Percentiles rank a stretch among this genome's conserved stretches.
phyloP scores from a whole-genome alignment of 2,329 filamentous ascomycete genomes.

The Botrytis squamosa region DNA sequence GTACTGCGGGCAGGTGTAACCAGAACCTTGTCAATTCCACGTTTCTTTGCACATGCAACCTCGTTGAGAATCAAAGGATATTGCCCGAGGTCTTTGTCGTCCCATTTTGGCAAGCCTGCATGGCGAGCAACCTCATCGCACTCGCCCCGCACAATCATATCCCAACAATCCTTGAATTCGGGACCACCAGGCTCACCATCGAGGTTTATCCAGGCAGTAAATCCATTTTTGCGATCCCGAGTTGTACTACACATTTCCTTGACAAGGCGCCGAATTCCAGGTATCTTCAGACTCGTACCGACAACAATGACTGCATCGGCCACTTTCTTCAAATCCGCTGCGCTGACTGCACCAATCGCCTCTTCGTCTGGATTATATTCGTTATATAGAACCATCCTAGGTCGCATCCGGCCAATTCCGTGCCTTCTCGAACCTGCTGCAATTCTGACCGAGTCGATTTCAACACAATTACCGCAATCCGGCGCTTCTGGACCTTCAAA shows the following conservation, averaged over 20 bases:
- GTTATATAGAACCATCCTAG: slow-evolving; percentile 95
- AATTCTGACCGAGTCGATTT: slow-evolving; percentile 73
- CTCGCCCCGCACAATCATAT: slow-evolving; percentile 81
- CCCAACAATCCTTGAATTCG: slow-evolving; percentile 91
- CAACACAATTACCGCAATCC: slow-evolving; percentile 71
- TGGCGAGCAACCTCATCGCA: slow-evolving; percentile 83
- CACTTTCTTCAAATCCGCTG: slow-evolving; percentile 77
- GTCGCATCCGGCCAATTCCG: slow-evolving; percentile 84
- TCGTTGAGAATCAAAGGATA: slow-evolving; percentile 47
- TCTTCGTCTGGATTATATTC: slow-evolving; percentile 96
- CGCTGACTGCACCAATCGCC: slow-evolving; percentile 88
- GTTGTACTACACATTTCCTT: slow-evolving; percentile 88
- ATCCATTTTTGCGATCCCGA: slow-evolving; percentile 76
- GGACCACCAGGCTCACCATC: slow-evolving; percentile 78
- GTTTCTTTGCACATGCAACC: slow-evolving; percentile 43
- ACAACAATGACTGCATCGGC: slow-evolving; percentile 94
- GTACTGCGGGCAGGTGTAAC: slow-evolving; percentile 41
- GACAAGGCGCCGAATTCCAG: slow-evolving; percentile 84
- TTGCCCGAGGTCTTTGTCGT: slow-evolving; percentile 54
- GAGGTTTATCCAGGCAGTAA: slow-evolving; percentile 93
- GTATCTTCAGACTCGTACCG: slow-evolving; percentile 92
- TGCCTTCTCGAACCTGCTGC: slow-evolving; percentile 85
- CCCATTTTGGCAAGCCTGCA: slow-evolving; percentile 61
- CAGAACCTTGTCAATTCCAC: slow-evolving; percentile 46
- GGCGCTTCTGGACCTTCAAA: slow-evolving; percentile 86